A percentile compares a stretch with the other conserved stretches of the same genome.
Evolutionary conservation across 2,329 filamentous ascomycete genomes (phyloP).

Genomic region (Colletotrichum chlorophyti): DNA sequence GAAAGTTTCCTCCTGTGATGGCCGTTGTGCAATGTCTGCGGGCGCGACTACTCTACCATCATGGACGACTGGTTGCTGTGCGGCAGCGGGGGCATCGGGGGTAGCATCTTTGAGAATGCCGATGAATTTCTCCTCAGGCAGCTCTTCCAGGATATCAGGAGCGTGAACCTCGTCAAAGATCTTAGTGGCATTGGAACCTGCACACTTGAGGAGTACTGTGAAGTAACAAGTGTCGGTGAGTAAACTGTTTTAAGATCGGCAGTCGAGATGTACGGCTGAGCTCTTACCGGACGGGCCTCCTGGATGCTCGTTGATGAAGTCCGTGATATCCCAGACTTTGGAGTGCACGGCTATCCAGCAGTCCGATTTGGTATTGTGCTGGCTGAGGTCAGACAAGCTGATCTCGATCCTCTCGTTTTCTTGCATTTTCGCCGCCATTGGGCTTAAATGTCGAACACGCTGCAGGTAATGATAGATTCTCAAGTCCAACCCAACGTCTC

Average conservation of each 20-base stretch:
- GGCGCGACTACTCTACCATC: constrained; percentile 39
- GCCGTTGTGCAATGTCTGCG: background rate
- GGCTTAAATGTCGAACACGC: background rate
- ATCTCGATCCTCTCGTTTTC: constrained; percentile 15
- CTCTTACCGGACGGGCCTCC: constrained; percentile 42
- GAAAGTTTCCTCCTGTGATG: constrained; percentile 49
- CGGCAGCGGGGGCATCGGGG: constrained; percentile 37
- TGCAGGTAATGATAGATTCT: background rate
- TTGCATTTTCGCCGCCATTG: constrained; percentile 2
- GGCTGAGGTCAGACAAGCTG: constrained; percentile 46
- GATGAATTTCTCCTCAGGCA: constrained; percentile 34
- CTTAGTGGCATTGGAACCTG: constrained; percentile 42
- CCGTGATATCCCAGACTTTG: constrained; percentile 73
- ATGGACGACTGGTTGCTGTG: constrained; percentile 48
- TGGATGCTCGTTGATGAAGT: constrained; percentile 59
- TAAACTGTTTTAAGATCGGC: background rate
- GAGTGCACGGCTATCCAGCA: constrained; percentile 75
- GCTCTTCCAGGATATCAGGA: constrained; percentile 35
- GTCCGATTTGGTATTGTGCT: constrained; percentile 54
- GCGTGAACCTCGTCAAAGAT: constrained; percentile 43
- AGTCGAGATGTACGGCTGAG: background rate
- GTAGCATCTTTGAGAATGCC: constrained; percentile 43
- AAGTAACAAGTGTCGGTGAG: constrained; percentile 40
- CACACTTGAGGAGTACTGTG: constrained; percentile 50
- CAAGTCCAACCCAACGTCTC: too few species aligned